A percentile compares a stretch with the other conserved stretches of the same genome.
Conservation (phyloP, 2,329 filamentous ascomycete genomes). For the Aspergillus fructus region DNA sequence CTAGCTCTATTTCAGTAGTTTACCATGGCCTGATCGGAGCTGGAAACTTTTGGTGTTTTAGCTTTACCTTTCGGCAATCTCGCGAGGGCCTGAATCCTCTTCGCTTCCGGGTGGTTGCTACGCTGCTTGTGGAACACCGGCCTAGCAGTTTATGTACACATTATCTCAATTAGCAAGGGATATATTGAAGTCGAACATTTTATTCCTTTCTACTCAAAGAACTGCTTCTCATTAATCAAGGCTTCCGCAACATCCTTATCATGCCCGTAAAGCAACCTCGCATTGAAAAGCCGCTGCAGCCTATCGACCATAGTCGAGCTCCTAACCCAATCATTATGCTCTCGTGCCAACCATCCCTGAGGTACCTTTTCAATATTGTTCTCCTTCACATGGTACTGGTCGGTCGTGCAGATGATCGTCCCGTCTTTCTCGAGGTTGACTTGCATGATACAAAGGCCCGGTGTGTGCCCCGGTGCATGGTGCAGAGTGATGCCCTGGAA, state of each 20-base stretch:
- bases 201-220: too few species aligned
- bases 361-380: slow-evolving; percentile 37
- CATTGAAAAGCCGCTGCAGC: slow-evolving; percentile 31
- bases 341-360: slow-evolving; percentile 38
- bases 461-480: slow-evolving; percentile 39
- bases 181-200: too few species aligned
- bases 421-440: slow-evolving; percentile 37
- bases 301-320: slow-evolving; percentile 35
- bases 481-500: slow-evolving; percentile 41
- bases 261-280: slow-evolving; percentile 34
- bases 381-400: slow-evolving; percentile 42
- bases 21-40: too few species aligned
- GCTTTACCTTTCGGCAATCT: too few species aligned
- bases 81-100: too few species aligned
- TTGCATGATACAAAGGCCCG: slow-evolving; percentile 37
- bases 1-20: too few species aligned
- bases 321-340: slow-evolving; percentile 39
- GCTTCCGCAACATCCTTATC: slow-evolving; percentile 17
- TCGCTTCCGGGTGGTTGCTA: too few species aligned
- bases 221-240: slow-evolving; percentile 2
- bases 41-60: too few species aligned
- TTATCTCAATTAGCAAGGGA: too few species aligned
- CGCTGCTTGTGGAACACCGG: too few species aligned
- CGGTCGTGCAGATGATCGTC: slow-evolving; percentile 43
- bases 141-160: too few species aligned